These are phyloP conservation scores for Astrothelium macrocarpum DNA, from an alignment of 495 filamentous ascomycete species.

Conservation along the genomic window DNA sequence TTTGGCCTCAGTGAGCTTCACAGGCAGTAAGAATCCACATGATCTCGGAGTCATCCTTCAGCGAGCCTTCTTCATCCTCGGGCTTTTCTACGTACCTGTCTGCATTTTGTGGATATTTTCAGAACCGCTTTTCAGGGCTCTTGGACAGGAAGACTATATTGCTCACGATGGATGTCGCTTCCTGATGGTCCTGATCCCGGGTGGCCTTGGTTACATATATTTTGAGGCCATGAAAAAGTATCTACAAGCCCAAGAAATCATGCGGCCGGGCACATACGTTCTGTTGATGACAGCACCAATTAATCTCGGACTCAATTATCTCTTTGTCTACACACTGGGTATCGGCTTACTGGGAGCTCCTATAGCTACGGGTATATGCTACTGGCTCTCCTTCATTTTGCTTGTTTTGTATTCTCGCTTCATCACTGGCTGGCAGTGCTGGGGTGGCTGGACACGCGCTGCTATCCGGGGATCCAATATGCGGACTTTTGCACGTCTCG, in stretches of 20 bases:
- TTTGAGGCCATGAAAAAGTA: constrained; percentile 92
- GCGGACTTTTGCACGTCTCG: constrained; percentile 65
- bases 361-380: constrained; percentile 71
- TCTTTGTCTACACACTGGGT: constrained; percentile 64
- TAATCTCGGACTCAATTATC: constrained; percentile 66
- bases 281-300: constrained; percentile 74
- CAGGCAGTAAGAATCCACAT: constrained; percentile 70
- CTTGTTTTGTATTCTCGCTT: constrained; percentile 69
- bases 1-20: constrained; percentile 76
- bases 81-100: constrained; percentile 66
- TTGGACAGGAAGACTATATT: constrained; percentile 74
- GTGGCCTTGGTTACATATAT: constrained; percentile 82
- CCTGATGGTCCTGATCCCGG: constrained; percentile 68
- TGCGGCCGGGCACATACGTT: constrained; percentile 80
- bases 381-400: constrained; percentile 76
- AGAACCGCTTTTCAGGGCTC: constrained; percentile 60
- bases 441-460: constrained; percentile 68
- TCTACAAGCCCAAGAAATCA: constrained; percentile 83
- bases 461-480: constrained; percentile 49
- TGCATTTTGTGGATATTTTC: constrained; percentile 68
- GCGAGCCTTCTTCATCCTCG: constrained; percentile 64
- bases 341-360: constrained; percentile 73
- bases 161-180: constrained; percentile 67
- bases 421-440: constrained; percentile 62
- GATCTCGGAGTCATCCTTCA: constrained; percentile 79